Percentiles rank a stretch among this genome's conserved stretches.
These are phyloP conservation scores for Cephalotrichum gorgonifer DNA, from an alignment of 2,329 filamentous ascomycete species.

Conservation along the genomic window DNA sequence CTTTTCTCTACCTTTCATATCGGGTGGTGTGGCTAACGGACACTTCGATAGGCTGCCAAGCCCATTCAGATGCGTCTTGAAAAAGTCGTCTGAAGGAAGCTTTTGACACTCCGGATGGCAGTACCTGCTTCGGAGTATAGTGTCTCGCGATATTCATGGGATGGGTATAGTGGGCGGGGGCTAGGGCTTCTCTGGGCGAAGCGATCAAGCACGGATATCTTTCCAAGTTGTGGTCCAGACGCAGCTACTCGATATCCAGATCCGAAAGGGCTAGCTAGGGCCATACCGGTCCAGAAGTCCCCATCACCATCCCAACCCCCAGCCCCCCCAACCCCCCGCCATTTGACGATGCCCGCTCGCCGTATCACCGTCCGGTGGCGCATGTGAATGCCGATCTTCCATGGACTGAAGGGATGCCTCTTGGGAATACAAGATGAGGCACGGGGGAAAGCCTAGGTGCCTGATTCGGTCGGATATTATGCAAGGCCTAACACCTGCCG, in stretches of 20 bases:
- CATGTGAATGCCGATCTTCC: too few relatives aligned
- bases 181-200: not conserved
- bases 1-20: slow-evolving; percentile 2
- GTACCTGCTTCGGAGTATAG: too few relatives aligned
- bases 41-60: slow-evolving; percentile 58
- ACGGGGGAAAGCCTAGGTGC: too few relatives aligned
- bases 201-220: not conserved
- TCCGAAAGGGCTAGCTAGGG: not conserved
- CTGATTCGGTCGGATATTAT: too few relatives aligned
- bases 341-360: too few relatives aligned
- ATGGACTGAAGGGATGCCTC: too few relatives aligned
- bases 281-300: not conserved
- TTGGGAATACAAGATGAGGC: too few relatives aligned
- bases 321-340: too few relatives aligned
- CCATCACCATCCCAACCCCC: too few relatives aligned
- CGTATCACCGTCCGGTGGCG: too few relatives aligned
- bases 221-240: not conserved
- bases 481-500: too few relatives aligned
- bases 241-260: not conserved
- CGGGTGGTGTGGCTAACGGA: slow-evolving; percentile 10
- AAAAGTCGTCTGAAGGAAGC: slow-evolving; percentile 44
- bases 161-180: not conserved
- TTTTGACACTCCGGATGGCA: not conserved
- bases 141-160: not conserved
- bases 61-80: slow-evolving; percentile 81